A percentile compares a stretch with the other conserved stretches of the same genome.
Conservation (phyloP, 495 filamentous ascomycete genomes). For the Neurospora sp. region DNA sequence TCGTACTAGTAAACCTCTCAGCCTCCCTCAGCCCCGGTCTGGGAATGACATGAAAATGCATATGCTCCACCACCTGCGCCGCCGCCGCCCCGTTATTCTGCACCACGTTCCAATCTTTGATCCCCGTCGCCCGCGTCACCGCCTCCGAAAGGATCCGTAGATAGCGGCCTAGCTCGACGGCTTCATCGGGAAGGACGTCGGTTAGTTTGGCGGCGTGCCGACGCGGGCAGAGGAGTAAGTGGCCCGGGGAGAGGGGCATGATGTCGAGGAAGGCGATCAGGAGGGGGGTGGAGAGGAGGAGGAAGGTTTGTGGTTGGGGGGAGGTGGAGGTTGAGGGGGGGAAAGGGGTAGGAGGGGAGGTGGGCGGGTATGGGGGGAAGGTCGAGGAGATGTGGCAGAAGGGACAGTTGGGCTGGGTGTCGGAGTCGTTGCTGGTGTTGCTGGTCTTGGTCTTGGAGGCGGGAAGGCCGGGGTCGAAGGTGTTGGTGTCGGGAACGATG, state of each 20-base stretch:
- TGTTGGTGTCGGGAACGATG: background rate
- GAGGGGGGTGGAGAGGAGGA: slow-evolving; percentile 62
- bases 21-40: slow-evolving; percentile 43
- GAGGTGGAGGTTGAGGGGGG: slow-evolving; percentile 21
- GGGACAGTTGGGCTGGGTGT: slow-evolving; percentile 34
- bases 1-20: slow-evolving; percentile 49
- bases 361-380: slow-evolving; percentile 36
- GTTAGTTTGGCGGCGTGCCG: slow-evolving; percentile 60
- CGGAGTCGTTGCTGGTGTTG: background rate
- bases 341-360: slow-evolving; percentile 19
- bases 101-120: slow-evolving; percentile 81
- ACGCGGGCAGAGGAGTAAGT: slow-evolving; percentile 67
- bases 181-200: slow-evolving; percentile 47
- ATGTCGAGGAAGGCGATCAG: slow-evolving; percentile 85
- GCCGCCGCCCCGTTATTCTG: slow-evolving; percentile 88
- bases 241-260: slow-evolving; percentile 68
- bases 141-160: slow-evolving; percentile 65
- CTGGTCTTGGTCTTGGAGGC: background rate
- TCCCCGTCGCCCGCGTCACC: slow-evolving; percentile 50
- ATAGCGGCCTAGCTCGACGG: slow-evolving; percentile 57
- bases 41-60: slow-evolving; percentile 90
- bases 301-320: slow-evolving; percentile 42
- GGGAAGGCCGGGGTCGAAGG: slow-evolving; percentile 5
- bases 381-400: slow-evolving; percentile 54
- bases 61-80: slow-evolving; percentile 82